phyloP scores from a whole-genome alignment of 2,329 filamentous ascomycete genomes.

The Tolypocladium endophyticum region DNA sequence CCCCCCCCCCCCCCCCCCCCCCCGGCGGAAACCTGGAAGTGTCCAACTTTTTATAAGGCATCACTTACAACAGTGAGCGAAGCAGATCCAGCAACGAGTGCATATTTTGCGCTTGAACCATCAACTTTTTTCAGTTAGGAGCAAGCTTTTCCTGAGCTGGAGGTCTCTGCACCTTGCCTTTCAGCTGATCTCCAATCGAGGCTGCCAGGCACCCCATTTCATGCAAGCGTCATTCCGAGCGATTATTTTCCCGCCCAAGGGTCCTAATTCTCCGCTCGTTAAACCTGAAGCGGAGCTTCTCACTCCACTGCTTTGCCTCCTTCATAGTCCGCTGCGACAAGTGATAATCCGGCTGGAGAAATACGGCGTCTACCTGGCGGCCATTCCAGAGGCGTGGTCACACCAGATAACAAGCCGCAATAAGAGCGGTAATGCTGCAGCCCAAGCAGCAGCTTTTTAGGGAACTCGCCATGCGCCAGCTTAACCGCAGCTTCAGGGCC shows the following conservation, averaged over 20 bases:
- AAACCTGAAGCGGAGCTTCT: background rate
- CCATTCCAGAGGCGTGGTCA: background rate
- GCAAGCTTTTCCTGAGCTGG: background rate
- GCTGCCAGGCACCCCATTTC: background rate
- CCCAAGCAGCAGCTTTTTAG: background rate
- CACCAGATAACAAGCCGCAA: no score
- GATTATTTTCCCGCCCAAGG: background rate
- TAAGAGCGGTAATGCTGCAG: background rate
- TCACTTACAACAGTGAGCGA: no score
- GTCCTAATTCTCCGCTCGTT: background rate
- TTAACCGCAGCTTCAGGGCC: background rate
- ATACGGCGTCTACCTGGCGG: background rate
- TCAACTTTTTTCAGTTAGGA: no score
- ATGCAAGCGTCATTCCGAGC: background rate
- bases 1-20: no score
- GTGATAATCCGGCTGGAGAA: no score
- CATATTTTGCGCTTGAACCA: background rate
- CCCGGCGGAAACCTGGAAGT: no score
- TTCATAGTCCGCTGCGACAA: background rate
- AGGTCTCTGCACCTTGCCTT: background rate
- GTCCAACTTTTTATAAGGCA: no score
- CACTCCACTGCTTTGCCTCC: background rate
- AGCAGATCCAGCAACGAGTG: no score
- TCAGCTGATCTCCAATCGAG: background rate
- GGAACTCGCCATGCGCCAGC: background rate